These are phyloP conservation scores for Ascochyta clinopodiicola DNA, from an alignment of 2,329 filamentous ascomycete species.

Conservation along the genomic window DNA sequence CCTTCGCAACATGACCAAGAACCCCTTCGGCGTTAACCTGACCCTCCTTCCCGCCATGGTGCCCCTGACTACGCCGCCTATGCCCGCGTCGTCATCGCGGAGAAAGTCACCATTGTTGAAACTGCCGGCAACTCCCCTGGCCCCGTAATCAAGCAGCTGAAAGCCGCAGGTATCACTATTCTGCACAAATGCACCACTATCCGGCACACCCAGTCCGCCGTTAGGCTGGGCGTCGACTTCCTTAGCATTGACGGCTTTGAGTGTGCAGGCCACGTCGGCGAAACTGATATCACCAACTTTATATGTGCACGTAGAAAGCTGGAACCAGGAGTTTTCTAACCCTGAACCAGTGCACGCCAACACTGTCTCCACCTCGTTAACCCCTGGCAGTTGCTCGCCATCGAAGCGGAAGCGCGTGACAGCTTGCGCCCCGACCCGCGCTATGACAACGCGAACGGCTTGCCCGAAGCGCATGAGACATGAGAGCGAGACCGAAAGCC, in stretches of 20 bases:
- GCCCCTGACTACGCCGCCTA: slow-evolving; percentile 93
- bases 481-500: background rate
- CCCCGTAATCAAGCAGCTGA: slow-evolving; percentile 87
- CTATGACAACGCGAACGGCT: background rate
- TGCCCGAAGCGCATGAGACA: background rate
- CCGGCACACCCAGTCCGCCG: slow-evolving; percentile 85
- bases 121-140: slow-evolving; percentile 90
- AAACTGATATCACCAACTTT: slow-evolving; percentile 88
- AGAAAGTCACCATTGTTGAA: slow-evolving; percentile 90
- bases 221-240: slow-evolving; percentile 96
- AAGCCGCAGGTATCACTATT: slow-evolving; percentile 77
- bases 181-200: slow-evolving; percentile 99
- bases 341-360: too few relatives aligned
- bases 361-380: too few relatives aligned
- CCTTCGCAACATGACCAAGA: slow-evolving; percentile 81
- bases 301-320: too few relatives aligned
- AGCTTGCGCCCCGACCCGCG: background rate
- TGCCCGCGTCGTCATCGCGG: slow-evolving; percentile 89
- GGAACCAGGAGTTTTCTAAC: too few relatives aligned
- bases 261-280: slow-evolving; percentile 89
- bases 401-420: too few relatives aligned
- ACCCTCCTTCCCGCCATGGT: slow-evolving; percentile 89
- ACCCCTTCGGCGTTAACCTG: slow-evolving; percentile 91
- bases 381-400: too few relatives aligned
- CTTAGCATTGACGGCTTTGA: slow-evolving; percentile 97